These are phyloP conservation scores for Chlorencoelia australis DNA, from an alignment of 2,329 filamentous ascomycete species.

Conservation along the genomic window DNA sequence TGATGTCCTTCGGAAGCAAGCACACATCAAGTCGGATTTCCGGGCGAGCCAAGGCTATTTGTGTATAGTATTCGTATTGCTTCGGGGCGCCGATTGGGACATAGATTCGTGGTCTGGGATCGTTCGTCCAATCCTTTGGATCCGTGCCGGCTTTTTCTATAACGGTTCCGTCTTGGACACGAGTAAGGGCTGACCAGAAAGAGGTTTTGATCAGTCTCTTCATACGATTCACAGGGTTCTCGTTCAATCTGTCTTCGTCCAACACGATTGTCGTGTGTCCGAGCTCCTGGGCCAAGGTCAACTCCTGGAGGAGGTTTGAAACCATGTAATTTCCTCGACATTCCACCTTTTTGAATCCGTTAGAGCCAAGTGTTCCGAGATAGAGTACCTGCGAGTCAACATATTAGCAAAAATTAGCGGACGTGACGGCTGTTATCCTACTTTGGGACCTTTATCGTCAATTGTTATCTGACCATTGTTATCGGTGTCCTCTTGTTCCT, in stretches of 20 bases:
- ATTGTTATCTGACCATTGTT: conserved; percentile 95
- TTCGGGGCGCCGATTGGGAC: conserved; percentile 75
- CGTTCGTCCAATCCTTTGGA: conserved; percentile 89
- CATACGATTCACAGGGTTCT: conserved; percentile 86
- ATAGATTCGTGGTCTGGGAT: conserved; percentile 87
- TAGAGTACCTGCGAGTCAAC: conserved; percentile 52
- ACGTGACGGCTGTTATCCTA: conserved; percentile 28
- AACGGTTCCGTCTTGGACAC: conserved; percentile 78
- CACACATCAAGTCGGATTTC: conserved; percentile 83
- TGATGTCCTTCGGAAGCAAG: conserved; percentile 65
- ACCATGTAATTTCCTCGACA: conserved; percentile 95
- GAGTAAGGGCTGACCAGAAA: conserved; percentile 88
- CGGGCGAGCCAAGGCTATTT: conserved; percentile 67
- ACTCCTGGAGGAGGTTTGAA: conserved; percentile 89
- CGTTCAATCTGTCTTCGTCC: conserved; percentile 82
- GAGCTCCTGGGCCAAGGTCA: conserved; percentile 84
- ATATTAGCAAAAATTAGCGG: not conserved
- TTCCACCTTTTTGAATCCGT: conserved; percentile 79
- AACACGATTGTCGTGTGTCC: conserved; percentile 83
- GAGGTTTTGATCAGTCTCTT: conserved; percentile 77
- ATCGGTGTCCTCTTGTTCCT: conserved; percentile 85
- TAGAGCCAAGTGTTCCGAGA: conserved; percentile 75
- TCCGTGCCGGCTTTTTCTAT: conserved; percentile 81
- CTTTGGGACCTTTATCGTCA: conserved; percentile 89
- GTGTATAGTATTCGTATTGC: conserved; percentile 81